A percentile compares a stretch with the other conserved stretches of the same genome.
phyloP scores from a whole-genome alignment of 768 basidiomycete species.

The Chiua virens region DNA sequence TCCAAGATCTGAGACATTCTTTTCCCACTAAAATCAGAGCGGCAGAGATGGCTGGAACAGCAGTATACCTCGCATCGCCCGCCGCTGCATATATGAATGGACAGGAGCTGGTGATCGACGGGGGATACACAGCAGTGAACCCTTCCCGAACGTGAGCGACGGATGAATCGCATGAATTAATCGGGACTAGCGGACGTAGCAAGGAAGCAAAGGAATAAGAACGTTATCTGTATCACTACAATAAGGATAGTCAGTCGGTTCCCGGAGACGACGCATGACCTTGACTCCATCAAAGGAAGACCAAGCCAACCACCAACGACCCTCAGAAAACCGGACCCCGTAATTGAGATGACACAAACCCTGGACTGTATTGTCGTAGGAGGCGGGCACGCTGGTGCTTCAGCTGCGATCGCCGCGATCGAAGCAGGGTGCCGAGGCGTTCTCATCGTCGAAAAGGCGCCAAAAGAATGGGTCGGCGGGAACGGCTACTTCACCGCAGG shows the following conservation, averaged over 20 bases:
- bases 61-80: constrained; percentile 68
- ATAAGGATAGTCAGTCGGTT: not conserved
- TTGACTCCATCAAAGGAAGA: not conserved
- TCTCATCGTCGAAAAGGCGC: constrained; percentile 65
- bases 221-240: not conserved
- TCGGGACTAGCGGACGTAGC: not conserved
- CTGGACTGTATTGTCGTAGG: constrained; percentile 65
- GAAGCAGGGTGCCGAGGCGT: constrained; percentile 62
- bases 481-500: constrained; percentile 76
- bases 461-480: constrained; percentile 62
- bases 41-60: constrained; percentile 77
- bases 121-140: constrained; percentile 73
- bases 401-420: constrained; percentile 59
- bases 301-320: not conserved
- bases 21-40: constrained; percentile 40
- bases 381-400: constrained; percentile 67
- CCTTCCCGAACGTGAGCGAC: constrained; percentile 46
- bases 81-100: constrained; percentile 77
- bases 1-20: not conserved
- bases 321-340: not conserved
- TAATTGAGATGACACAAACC: constrained; percentile 16
- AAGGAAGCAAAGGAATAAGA: not conserved
- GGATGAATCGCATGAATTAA: not conserved
- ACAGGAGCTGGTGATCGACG: constrained; percentile 77
- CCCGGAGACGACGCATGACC: not conserved